These are phyloP conservation scores for Marasmius tenuissimus DNA, from an alignment of 1,284 basidiomycete genomes.

Conservation along the genomic window DNA sequence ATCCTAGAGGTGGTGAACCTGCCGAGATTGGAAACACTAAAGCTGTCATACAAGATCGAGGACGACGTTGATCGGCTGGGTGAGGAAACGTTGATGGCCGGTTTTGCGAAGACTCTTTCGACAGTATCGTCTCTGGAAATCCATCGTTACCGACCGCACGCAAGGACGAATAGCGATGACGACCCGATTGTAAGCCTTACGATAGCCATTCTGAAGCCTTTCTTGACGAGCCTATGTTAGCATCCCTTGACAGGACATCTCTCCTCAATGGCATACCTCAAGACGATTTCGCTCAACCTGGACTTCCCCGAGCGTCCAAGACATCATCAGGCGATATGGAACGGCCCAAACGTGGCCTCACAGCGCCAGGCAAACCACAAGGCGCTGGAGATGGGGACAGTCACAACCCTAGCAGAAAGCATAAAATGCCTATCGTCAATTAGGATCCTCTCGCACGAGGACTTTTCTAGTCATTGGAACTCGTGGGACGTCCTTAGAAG, in stretches of 20 bases:
- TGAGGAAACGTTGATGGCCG: constrained; percentile 1
- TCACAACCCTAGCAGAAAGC: neutral
- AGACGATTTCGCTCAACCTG: constrained; percentile 8
- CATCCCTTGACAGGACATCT: constrained; percentile 3
- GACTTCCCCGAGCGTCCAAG: constrained; percentile 9
- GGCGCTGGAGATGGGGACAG: constrained; percentile 3
- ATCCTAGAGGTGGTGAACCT: constrained; percentile 3
- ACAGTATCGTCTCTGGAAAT: constrained; percentile 5
- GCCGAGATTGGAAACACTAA: constrained; percentile 1
- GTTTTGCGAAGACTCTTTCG: constrained; percentile 1
- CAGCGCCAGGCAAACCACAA: neutral
- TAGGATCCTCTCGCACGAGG: constrained; percentile 9
- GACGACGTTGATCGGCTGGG: neutral
- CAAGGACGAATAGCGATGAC: neutral
- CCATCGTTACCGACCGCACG: constrained; percentile 7
- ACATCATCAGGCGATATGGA: neutral
- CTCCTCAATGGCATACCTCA: neutral
- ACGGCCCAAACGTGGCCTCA: neutral
- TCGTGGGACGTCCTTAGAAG: constrained; percentile 6
- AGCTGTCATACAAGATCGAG: constrained; percentile 4
- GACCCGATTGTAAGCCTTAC: constrained; percentile 11
- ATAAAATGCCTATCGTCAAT: constrained; percentile 3
- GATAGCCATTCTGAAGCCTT: neutral
- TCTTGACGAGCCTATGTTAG: neutral
- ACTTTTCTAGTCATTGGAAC: constrained; percentile 14